phyloP scores from a whole-genome alignment of 805 yeast species.

The Schizosaccharomyces lindneri region DNA sequence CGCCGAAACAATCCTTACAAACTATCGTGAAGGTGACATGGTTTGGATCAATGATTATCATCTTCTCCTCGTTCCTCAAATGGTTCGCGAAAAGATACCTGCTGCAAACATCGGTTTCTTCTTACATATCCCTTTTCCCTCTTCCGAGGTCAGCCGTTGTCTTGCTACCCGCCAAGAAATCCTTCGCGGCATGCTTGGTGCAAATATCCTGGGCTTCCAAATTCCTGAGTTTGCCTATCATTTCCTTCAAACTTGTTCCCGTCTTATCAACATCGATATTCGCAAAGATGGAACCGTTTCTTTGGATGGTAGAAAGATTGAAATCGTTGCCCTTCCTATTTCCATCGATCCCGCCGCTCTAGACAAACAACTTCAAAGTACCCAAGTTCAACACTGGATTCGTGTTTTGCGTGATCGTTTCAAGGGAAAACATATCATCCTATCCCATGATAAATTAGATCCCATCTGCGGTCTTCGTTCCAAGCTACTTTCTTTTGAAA shows the following conservation, averaged over 20 bases:
- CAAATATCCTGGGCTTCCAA: constrained; percentile 72
- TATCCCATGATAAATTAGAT: constrained; percentile 74
- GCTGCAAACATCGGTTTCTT: constrained; percentile 53
- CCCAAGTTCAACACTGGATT: constrained; percentile 27
- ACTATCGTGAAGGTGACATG: constrained; percentile 44
- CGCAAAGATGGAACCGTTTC: constrained; percentile 30
- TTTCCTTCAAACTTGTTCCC: constrained; percentile 69
- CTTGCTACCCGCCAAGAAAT: constrained; percentile 50
- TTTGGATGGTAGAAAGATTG: constrained; percentile 15
- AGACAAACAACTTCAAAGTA: constrained; percentile 21
- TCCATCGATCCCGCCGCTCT: constrained; percentile 24
- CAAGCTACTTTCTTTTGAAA: constrained; percentile 67
- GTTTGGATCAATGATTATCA: constrained; percentile 90
- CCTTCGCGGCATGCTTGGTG: constrained; percentile 69
- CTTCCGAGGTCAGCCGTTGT: constrained; percentile 79
- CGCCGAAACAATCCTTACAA: constrained; percentile 48
- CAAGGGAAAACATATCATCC: constrained; percentile 44
- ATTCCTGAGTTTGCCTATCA: constrained; percentile 84
- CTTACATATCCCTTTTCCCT: constrained; percentile 82
- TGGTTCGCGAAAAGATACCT: constrained; percentile 53
- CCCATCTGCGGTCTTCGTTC: constrained; percentile 69
- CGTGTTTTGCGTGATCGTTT: constrained; percentile 52
- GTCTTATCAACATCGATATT: constrained; percentile 63
- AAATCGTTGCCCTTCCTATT: constrained; percentile 16
- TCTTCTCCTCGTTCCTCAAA: constrained; percentile 53